phyloP scores from a whole-genome alignment of 257 asterid species.

The Vinca minor region DNA sequence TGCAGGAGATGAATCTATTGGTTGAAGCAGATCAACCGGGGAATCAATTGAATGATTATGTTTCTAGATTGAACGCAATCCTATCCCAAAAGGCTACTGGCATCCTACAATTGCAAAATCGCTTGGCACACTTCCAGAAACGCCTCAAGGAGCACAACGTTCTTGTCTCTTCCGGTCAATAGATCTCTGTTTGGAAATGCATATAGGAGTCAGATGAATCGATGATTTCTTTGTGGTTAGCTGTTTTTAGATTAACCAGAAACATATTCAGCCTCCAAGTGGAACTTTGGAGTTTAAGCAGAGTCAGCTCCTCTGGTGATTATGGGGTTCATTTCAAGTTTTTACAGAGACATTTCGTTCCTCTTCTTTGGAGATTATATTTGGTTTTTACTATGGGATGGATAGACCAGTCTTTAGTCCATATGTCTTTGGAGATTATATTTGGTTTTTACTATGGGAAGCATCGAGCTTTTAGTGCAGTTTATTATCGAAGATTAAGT shows the following conservation, averaged over 20 bases:
- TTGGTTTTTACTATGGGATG: no score
- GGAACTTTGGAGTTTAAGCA: constrained; percentile 5
- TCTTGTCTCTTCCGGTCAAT: constrained; percentile 69
- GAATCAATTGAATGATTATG: constrained; percentile 67
- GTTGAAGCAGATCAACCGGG: constrained; percentile 97
- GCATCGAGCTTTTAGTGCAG: no score
- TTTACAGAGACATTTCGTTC: constrained; percentile 7
- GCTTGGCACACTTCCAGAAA: constrained; percentile 69
- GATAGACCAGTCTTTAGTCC: no score
- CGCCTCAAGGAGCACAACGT: constrained; percentile 86
- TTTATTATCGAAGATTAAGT: constrained; percentile 2
- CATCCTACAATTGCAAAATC: constrained; percentile 72
- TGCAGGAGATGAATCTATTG: constrained; percentile 90
- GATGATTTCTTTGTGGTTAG: constrained; percentile 12
- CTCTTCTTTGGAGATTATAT: constrained; percentile 5
- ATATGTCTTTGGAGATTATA: constrained; percentile 1
- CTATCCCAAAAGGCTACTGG: constrained; percentile 89
- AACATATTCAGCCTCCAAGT: constrained; percentile 18
- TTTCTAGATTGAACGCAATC: constrained; percentile 67
- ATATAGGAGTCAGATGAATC: constrained; percentile 8
- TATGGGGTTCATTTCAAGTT: constrained; percentile 10
- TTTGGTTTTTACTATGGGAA: no score
- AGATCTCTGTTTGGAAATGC: constrained; percentile 14
- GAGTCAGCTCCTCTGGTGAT: background rate
- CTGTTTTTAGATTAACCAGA: constrained; percentile 10